Evolutionary conservation across 192 early-diverging fungal species (phyloP).

Genomic region (Dissophora ornata): DNA sequence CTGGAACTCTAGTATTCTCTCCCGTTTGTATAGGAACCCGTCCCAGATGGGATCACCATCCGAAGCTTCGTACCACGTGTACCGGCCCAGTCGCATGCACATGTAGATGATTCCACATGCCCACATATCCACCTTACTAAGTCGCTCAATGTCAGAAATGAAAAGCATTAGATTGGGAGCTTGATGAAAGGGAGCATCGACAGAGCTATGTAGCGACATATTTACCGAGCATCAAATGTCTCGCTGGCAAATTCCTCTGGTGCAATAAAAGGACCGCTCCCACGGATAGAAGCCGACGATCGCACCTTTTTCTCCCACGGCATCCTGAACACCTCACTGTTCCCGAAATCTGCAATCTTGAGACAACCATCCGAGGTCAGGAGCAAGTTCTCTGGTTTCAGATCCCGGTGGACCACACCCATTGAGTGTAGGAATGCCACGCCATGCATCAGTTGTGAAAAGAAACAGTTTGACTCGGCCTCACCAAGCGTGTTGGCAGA

Average conservation of each 20-base stretch:
- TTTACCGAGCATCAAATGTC: slow-evolving; percentile 78
- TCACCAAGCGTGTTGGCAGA: slow-evolving; percentile 61
- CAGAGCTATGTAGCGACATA: no score
- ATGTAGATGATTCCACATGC: slow-evolving; percentile 60
- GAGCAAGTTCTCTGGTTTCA: slow-evolving; percentile 90
- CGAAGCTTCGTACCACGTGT: slow-evolving; percentile 41
- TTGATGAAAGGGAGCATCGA: no score
- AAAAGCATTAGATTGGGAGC: no score
- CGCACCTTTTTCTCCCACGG: slow-evolving; percentile 71
- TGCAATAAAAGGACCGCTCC: slow-evolving; percentile 89
- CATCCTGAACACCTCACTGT: slow-evolving; percentile 80
- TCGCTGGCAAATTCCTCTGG: slow-evolving; percentile 76
- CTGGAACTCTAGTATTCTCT: neutral
- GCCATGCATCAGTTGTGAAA: slow-evolving; percentile 80
- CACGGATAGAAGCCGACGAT: slow-evolving; percentile 74
- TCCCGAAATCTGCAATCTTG: slow-evolving; percentile 93
- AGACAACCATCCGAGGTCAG: slow-evolving; percentile 71
- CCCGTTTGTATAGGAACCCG: slow-evolving; percentile 14
- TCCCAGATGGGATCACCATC: slow-evolving; percentile 44
- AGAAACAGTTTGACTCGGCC: slow-evolving; percentile 71
- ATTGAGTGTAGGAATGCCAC: slow-evolving; percentile 82
- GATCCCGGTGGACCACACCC: slow-evolving; percentile 84
- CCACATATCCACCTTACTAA: slow-evolving; percentile 58
- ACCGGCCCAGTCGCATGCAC: slow-evolving; percentile 54
- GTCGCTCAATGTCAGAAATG: no score